phyloP scores from a whole-genome alignment of 2,329 filamentous ascomycete genomes.

The Fusarium liriodendri region DNA sequence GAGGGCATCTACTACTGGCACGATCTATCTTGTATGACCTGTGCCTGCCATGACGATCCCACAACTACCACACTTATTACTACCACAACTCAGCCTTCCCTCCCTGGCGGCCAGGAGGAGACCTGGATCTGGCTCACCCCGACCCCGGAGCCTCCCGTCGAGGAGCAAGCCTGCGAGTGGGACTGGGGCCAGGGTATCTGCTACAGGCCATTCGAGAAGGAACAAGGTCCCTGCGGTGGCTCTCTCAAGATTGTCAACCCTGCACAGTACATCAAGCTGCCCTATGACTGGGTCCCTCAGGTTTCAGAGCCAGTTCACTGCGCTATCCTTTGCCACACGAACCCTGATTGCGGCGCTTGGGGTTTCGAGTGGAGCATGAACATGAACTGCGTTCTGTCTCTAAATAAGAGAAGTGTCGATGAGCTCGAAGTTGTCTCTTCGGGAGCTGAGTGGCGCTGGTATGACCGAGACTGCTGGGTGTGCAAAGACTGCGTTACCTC shows the following conservation, averaged over 20 bases:
- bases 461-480: background rate
- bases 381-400: slow-evolving; percentile 1
- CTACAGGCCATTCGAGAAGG: background rate
- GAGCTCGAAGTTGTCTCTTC: background rate
- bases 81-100: background rate
- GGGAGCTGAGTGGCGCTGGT: background rate
- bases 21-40: slow-evolving; percentile 3
- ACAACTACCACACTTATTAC: background rate
- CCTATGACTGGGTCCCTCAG: background rate
- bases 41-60: background rate
- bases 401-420: background rate
- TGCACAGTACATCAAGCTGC: background rate
- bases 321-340: background rate
- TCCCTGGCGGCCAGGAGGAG: background rate
- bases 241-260: slow-evolving; percentile 3
- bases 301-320: background rate
- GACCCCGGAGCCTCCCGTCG: background rate
- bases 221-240: background rate
- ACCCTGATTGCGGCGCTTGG: background rate
- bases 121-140: background rate
- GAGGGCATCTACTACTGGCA: background rate
- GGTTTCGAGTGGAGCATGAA: slow-evolving; percentile 7
- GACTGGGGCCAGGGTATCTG: background rate
- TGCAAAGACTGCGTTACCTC: slow-evolving; percentile 1
- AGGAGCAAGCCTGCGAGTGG: background rate